These are phyloP conservation scores for Apiotrichum porosum DNA, from an alignment of 1,284 basidiomycete genomes.

Conservation along the genomic window DNA sequence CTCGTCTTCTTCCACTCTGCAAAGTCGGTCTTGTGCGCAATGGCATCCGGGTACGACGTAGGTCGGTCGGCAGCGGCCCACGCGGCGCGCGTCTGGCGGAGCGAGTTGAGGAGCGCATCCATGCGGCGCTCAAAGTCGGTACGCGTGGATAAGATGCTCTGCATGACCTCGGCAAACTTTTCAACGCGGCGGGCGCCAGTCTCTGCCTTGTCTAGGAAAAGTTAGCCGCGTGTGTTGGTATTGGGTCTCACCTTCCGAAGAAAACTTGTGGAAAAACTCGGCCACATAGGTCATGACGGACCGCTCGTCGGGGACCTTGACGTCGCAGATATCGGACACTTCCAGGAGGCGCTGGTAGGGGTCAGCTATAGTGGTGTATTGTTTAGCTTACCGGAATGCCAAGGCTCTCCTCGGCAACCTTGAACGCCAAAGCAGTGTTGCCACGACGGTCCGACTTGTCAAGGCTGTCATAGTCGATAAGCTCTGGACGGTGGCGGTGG, in stretches of 20 bases:
- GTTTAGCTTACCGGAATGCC: constrained; percentile 69
- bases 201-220: constrained; percentile 80
- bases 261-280: constrained; percentile 97
- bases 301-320: constrained; percentile 80
- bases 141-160: constrained; percentile 50
- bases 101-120: constrained; percentile 56
- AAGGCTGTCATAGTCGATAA: constrained; percentile 77
- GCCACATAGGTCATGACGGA: constrained; percentile 67
- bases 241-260: constrained; percentile 71
- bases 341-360: constrained; percentile 76
- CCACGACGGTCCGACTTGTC: constrained; percentile 73
- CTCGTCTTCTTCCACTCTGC: constrained; percentile 76
- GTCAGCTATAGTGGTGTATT: neutral
- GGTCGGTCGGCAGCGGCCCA: constrained; percentile 63
- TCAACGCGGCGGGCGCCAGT: constrained; percentile 89
- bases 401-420: constrained; percentile 76
- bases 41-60: constrained; percentile 75
- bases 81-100: constrained; percentile 59
- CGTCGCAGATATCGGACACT: constrained; percentile 93
- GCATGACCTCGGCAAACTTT: constrained; percentile 94
- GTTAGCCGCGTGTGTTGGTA: neutral
- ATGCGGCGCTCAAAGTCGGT: constrained; percentile 94
- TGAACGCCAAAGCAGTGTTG: constrained; percentile 80
- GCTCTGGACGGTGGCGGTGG: constrained; percentile 91
- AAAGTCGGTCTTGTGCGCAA: constrained; percentile 68